Evolutionary conservation across 495 filamentous ascomycete genomes (phyloP).

Genomic region (Penicillium fimorum): DNA sequence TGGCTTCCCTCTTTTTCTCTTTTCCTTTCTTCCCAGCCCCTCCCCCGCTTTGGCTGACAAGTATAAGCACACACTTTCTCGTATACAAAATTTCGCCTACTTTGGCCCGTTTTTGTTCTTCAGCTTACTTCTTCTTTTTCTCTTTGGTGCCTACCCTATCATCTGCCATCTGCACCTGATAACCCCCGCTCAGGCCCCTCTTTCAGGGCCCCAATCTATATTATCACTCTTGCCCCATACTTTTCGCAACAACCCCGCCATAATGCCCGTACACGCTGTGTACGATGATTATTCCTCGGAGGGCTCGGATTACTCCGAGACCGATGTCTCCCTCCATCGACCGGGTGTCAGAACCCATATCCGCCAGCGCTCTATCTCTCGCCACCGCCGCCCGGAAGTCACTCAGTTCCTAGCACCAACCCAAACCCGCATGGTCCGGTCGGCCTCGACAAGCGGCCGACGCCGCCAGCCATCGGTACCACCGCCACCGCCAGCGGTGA

Average conservation of each 20-base stretch:
- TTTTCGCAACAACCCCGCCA: constrained; percentile 11
- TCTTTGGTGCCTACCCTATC: not conserved
- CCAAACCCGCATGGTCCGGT: constrained; percentile 35
- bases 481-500: constrained; percentile 16
- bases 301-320: constrained; percentile 43
- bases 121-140: constrained; percentile 3
- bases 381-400: constrained; percentile 30
- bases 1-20: not conserved
- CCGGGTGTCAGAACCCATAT: constrained; percentile 24
- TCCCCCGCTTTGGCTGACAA: constrained; percentile 8
- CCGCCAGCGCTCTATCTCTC: constrained; percentile 40
- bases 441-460: constrained; percentile 44
- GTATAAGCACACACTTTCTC: constrained; percentile 5
- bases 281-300: constrained; percentile 20
- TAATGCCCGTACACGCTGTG: constrained; percentile 20
- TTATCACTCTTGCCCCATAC: not conserved
- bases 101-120: not conserved
- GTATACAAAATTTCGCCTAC: not conserved
- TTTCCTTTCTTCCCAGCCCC: constrained; percentile 6
- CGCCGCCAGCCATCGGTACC: constrained; percentile 13
- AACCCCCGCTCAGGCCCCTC: constrained; percentile 12
- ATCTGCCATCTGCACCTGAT: constrained; percentile 6
- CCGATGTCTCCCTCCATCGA: constrained; percentile 37
- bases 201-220: constrained; percentile 9
- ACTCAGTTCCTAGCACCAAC: constrained; percentile 23